Percentiles rank a stretch among this genome's conserved stretches.
Evolutionary conservation across 75 land plant species (phyloP).

Genomic region (Adiantum capillusveneris): DNA sequence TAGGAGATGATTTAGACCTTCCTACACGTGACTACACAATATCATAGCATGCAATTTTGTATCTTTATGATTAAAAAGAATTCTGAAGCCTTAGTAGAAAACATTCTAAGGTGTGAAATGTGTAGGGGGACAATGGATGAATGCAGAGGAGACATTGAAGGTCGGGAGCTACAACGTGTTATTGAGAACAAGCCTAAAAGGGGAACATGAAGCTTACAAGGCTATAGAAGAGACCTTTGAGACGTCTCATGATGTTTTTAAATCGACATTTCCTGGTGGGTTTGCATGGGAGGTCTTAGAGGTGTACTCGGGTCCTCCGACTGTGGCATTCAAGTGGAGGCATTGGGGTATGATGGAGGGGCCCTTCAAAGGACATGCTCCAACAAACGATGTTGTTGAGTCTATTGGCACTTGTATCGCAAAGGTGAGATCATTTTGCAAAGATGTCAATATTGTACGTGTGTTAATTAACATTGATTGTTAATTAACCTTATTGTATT

Average conservation of each 20-base stretch:
- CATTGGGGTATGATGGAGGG: constrained; percentile 92
- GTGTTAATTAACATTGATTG: too few species aligned
- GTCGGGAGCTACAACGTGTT: constrained; percentile 83
- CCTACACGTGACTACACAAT: too few species aligned
- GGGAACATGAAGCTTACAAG: constrained; percentile 50
- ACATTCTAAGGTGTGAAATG: too few species aligned
- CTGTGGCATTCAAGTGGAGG: constrained; percentile 68
- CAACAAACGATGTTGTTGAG: constrained; percentile 61
- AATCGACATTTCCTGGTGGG: constrained; percentile 55
- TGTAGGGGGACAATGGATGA: constrained; percentile 48
- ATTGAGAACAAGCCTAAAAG: constrained; percentile 45
- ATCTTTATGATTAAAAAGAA: too few species aligned
- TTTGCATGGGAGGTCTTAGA: constrained; percentile 80
- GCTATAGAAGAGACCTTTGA: constrained; percentile 61
- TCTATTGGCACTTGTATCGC: constrained; percentile 56
- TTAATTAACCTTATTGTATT: background rate
- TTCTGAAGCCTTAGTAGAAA: too few species aligned
- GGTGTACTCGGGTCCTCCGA: constrained; percentile 74
- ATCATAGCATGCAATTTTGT: too few species aligned
- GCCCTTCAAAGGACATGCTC: constrained; percentile 60
- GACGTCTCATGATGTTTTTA: constrained; percentile 68
- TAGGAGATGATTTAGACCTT: too few species aligned
- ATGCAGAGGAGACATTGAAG: constrained; percentile 58
- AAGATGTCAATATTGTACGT: background rate
- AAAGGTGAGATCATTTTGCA: constrained; percentile 33